phyloP scores from a whole-genome alignment of 257 asterid genomes.

The Salvia hispanica region DNA sequence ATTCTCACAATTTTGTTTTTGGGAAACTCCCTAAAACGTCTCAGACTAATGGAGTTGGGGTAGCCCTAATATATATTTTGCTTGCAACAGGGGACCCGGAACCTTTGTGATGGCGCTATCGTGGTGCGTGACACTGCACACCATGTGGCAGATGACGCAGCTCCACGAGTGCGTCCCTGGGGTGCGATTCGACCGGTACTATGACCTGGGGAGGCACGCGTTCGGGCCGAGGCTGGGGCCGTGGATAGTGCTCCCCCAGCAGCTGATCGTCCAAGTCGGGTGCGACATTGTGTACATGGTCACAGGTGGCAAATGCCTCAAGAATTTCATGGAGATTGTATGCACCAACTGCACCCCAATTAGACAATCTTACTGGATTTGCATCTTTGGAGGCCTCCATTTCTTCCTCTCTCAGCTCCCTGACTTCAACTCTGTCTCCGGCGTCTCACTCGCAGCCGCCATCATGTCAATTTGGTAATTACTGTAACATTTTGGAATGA shows the following conservation, averaged over 20 bases:
- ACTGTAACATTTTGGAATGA: background rate
- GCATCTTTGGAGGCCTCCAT: conserved; percentile 81
- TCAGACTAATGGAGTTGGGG: too few relatives aligned
- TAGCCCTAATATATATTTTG: too few relatives aligned
- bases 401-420: conserved; percentile 89
- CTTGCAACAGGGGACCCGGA: conserved; percentile 75
- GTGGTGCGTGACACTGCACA: conserved; percentile 77
- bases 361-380: conserved; percentile 83
- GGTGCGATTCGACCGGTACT: conserved; percentile 72
- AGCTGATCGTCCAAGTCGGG: conserved; percentile 84
- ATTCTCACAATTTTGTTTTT: too few relatives aligned
- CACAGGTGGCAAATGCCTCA: conserved; percentile 83
- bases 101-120: conserved; percentile 64
- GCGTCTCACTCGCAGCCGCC: conserved; percentile 84
- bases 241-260: conserved; percentile 91
- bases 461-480: conserved; percentile 77
- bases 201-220: conserved; percentile 66
- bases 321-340: conserved; percentile 69
- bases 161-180: conserved; percentile 87
- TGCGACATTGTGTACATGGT: conserved; percentile 92
- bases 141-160: conserved; percentile 94
- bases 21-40: too few relatives aligned
- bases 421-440: conserved; percentile 78
- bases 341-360: conserved; percentile 61
- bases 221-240: conserved; percentile 77